These are phyloP conservation scores for Pseudonitzschia multiseries DNA, from an alignment of 108 stramenopile genomes.

Conservation along the genomic window DNA sequence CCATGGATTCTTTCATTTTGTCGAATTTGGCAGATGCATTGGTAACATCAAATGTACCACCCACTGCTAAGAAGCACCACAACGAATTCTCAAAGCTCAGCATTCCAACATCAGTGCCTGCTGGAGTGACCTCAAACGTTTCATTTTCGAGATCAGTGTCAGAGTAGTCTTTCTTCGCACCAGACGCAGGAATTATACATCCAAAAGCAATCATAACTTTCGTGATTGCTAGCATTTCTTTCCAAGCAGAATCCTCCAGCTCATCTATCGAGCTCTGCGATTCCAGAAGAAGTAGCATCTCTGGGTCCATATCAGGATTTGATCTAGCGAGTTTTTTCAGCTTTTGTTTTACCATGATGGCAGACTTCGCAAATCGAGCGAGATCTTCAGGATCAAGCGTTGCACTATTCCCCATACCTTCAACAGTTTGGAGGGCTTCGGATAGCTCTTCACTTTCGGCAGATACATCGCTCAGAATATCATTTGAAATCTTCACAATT, in stretches of 20 bases:
- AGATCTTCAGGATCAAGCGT: constrained; percentile 33
- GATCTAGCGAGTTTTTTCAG: constrained; percentile 35
- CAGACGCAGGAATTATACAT: constrained; percentile 40
- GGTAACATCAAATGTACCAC: constrained; percentile 73
- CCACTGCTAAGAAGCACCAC: constrained; percentile 71
- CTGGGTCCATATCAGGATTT: constrained; percentile 38
- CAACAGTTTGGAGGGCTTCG: constrained; percentile 20
- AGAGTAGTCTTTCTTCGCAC: neutral
- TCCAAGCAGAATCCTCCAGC: constrained; percentile 61
- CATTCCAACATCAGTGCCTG: constrained; percentile 73
- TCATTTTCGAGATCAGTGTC: constrained; percentile 34
- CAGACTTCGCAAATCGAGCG: constrained; percentile 44
- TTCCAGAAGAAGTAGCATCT: constrained; percentile 12
- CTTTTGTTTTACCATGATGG: constrained; percentile 42
- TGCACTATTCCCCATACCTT: constrained; percentile 16
- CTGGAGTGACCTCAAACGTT: constrained; percentile 53
- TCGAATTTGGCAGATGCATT: constrained; percentile 62
- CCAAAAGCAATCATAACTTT: constrained; percentile 70
- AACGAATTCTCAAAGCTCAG: constrained; percentile 79
- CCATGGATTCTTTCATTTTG: constrained; percentile 31
- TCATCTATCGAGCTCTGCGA: constrained; percentile 30
- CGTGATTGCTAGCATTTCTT: constrained; percentile 67
- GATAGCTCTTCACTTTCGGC: constrained; percentile 21
- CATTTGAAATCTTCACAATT: constrained; percentile 59
- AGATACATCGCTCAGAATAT: constrained; percentile 47